Percentiles rank a stretch among this genome's conserved stretches.
phyloP scores from a whole-genome alignment of 1,284 basidiomycete species.

The Tilletiaria anomala region DNA sequence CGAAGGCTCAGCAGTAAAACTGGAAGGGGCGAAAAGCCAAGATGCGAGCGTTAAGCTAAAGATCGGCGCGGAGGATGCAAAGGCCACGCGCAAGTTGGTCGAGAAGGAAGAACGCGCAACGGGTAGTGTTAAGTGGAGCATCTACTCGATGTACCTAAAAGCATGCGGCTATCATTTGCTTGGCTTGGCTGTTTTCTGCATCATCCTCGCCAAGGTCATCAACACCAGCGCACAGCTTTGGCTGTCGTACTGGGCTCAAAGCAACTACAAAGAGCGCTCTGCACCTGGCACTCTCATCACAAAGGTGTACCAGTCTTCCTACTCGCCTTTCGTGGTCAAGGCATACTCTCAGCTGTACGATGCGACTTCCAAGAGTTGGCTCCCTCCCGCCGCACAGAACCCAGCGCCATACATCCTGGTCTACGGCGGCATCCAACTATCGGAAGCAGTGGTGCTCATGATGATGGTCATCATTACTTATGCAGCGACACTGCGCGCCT shows the following conservation, averaged over 20 bases:
- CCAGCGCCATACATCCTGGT: no score
- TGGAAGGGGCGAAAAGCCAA: no score
- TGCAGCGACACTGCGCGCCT: neutral
- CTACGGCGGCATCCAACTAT: no score
- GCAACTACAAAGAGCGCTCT: neutral
- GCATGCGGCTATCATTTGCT: neutral
- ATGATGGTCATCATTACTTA: no score
- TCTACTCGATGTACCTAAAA: neutral
- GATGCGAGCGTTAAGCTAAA: no score
- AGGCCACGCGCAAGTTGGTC: conserved; percentile 1
- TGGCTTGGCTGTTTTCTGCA: neutral
- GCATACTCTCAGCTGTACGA: no score
- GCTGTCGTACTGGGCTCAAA: neutral
- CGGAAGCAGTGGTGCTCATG: neutral
- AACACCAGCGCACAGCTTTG: neutral
- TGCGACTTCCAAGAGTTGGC: no score
- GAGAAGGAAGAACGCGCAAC: neutral
- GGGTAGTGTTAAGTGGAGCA: neutral
- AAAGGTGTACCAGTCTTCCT: neutral
- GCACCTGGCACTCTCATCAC: neutral
- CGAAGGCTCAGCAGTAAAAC: no score
- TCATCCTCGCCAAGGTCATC: neutral
- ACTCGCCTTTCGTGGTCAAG: neutral
- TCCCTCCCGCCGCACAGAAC: no score
- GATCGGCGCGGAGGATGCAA: no score